phyloP scores from a whole-genome alignment of 1,284 basidiomycete species.

The Apiotrichum mycotoxinovorans region DNA sequence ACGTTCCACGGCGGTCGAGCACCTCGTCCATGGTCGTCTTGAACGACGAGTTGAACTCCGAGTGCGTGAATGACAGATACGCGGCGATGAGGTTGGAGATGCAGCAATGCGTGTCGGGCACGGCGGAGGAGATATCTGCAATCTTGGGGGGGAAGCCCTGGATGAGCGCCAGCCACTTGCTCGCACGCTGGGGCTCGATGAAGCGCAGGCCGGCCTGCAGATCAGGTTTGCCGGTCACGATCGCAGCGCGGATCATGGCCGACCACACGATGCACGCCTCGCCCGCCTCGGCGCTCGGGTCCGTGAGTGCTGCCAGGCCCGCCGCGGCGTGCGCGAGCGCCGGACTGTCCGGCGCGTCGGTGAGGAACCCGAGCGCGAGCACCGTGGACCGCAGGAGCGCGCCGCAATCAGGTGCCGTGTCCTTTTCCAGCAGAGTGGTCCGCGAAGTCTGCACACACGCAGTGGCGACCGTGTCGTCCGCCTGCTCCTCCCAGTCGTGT shows the following conservation, averaged over 20 bases:
- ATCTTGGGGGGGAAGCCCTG: background rate
- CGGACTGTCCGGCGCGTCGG: background rate
- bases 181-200: background rate
- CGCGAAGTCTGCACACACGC: background rate
- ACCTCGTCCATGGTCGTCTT: background rate
- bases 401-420: background rate
- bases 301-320: background rate
- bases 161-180: background rate
- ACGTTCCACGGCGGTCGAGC: background rate
- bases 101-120: background rate
- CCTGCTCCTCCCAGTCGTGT: background rate
- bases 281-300: background rate
- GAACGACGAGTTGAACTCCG: background rate
- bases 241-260: background rate
- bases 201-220: background rate
- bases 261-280: background rate
- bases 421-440: background rate
- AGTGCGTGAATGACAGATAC: background rate
- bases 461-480: background rate
- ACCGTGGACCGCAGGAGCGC: background rate
- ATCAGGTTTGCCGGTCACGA: background rate
- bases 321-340: background rate
- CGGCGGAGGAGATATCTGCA: too few relatives aligned
- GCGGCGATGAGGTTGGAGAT: background rate
- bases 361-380: background rate